phyloP scores from a whole-genome alignment of 1,139 yeast species.

The Suhomyces kunorum region DNA sequence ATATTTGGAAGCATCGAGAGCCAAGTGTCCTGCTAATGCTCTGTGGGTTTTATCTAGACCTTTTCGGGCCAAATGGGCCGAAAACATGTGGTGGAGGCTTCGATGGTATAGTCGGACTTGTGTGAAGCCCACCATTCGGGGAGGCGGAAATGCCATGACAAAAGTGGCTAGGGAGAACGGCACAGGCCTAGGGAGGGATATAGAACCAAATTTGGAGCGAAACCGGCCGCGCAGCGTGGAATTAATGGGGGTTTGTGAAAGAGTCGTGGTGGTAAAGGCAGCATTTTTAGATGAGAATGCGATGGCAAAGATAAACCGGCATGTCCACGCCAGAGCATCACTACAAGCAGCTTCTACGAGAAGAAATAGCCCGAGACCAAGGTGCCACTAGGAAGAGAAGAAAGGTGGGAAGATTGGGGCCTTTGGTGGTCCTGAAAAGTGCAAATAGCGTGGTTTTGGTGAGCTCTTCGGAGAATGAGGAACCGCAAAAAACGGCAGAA shows the following conservation, averaged over 20 bases:
- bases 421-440: neutral
- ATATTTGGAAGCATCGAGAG: slow-evolving; percentile 23
- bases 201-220: no score
- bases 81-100: neutral
- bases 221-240: no score
- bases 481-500: neutral
- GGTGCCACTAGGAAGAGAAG: slow-evolving; percentile 1
- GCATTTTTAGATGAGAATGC: no score
- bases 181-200: neutral
- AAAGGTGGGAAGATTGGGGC: neutral
- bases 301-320: slow-evolving; percentile 1
- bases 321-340: slow-evolving; percentile 8
- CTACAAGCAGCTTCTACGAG: slow-evolving; percentile 4
- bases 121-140: neutral
- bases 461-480: neutral
- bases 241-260: neutral
- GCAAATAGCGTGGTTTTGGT: neutral
- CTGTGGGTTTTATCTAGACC: slow-evolving; percentile 32
- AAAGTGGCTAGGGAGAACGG: neutral
- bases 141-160: neutral
- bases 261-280: no score
- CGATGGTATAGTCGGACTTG: slow-evolving; percentile 7
- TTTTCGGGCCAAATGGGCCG: slow-evolving; percentile 4
- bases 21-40: slow-evolving; percentile 22
- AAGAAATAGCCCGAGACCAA: slow-evolving; percentile 4